Base-by-base conservation (phyloP, 306 rosid species). In the Fragaria iinumae region DNA sequence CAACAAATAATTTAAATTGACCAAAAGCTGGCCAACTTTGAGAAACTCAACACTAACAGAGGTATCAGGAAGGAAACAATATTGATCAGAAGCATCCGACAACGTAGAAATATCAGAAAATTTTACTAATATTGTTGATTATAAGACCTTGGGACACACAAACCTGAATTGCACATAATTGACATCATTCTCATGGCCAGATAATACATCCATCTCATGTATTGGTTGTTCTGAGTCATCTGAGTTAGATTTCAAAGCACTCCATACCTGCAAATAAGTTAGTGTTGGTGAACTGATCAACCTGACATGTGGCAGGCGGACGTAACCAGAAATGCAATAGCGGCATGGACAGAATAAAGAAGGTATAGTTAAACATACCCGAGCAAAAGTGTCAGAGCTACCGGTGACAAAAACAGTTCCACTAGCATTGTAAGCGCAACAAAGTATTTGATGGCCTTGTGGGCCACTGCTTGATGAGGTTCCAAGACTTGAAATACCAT, bases 401-500 rank as follows among this genome's bases (percentile, higher is more conserved):
- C 96, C 98, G 41, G 96, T 93, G 76, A 93, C 98, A 89, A 93
- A 93, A 78, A 89, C 91, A 60, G 98, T 88, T 70, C 98, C 98
- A 72, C 84, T 91, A 64, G 96, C 98, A 65, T 93, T 93, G 84
- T 80, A 93, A 76, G 94, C 90, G 85, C 98, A 93, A 57, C 98
- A 93, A 83, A 93, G 94, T 89, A 93, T 87, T 66, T 90, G 98
- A 84, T 65, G 81, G 81, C 85, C 84, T 48, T 79, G 94, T 60
- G 82, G 88, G 72, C 76, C 88, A 85, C 83, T 89, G 73, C 87
- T 89, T 73, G 91, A 85, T 62, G 93, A 89, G 5, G 93, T 80
- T 76, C 85, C 83, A 86, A 81, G 77, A 82, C 82, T 77, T 65
- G 86, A 69, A 44, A 86, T 73, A 77, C 81, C 83, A 88, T 69